Base-by-base conservation (phyloP, 2,329 filamentous ascomycete species). In the Fusarium verrucosum region DNA sequence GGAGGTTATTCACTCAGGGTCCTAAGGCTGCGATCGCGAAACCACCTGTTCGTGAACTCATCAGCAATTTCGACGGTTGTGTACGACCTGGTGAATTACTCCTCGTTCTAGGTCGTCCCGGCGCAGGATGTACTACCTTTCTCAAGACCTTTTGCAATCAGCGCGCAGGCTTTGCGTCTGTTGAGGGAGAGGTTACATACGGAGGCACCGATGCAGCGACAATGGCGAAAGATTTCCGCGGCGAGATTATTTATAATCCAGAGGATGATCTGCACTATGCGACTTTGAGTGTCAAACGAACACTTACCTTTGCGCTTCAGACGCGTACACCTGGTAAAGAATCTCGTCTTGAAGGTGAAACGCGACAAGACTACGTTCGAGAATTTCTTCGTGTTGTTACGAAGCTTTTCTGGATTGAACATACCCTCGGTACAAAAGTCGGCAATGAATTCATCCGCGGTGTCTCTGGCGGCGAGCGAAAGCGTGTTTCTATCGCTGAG, bases 401-500 rank as follows among this genome's bases (percentile, higher is more conserved):
- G 30, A 89, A 89, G 62, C 78, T 92, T 0, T 90, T 92, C 67
- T 89, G 89, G 79, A 90, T 92, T 22, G 84, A 87, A 49, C 89
- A 92, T 66, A 90, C 88, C 0, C 76, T 89, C 37, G 80, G 85
- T n/a, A 92, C 89, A 0, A 86, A 86, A 62, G 87, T 92, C 11
- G 89, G 89, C 10, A 86, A 90, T 59, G 88, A 90, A 61, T 83
- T 88, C 37, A 82, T 90, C n/a, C 83, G 88, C 7, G 79, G 79
- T 23, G 82, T 90, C 0, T 87, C 83, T 5, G 87, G 87, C 22
- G 87, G 87, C 36, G 87, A 90, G 72, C 81, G 87, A 50, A 92
- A 94, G 77, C 87, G 91, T 73, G 90, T 94, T 4, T 89, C 86
- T 35, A 91, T 93, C 61, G 90, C 89, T 1, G 90, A 93, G 73